These are phyloP conservation scores for Vitis amurensis DNA, from an alignment of 164 flowering plant species.

Conservation along the genomic window DNA sequence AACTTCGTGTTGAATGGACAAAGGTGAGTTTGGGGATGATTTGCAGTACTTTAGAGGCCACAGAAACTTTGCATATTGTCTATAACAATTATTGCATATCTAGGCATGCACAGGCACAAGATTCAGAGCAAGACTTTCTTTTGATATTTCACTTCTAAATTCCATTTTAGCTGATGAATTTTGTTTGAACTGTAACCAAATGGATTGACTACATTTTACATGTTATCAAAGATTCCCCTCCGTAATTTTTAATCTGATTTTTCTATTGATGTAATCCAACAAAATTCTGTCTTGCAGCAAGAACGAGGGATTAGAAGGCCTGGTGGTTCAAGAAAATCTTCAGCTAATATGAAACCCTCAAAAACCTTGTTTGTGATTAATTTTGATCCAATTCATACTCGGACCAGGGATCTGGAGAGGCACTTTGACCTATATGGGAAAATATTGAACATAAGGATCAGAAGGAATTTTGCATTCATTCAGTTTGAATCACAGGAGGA, in stretches of 20 bases:
- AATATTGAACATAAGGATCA: constrained; percentile 74
- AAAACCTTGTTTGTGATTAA: constrained; percentile 95
- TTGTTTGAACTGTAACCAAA: background rate
- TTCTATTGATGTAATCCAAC: too few species aligned
- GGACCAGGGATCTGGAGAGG: constrained; percentile 85
- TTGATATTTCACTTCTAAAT: background rate
- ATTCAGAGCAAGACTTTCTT: too few species aligned
- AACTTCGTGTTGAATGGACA: constrained; percentile 98
- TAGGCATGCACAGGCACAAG: too few species aligned
- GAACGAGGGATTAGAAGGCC: constrained; percentile 78
- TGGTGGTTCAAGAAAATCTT: constrained; percentile 62
- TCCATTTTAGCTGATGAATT: background rate
- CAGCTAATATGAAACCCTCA: constrained; percentile 66
- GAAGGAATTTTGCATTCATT: constrained; percentile 92
- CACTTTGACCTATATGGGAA: constrained; percentile 96
- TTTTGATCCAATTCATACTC: constrained; percentile 76
- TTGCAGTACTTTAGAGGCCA: too few species aligned
- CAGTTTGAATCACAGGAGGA: constrained; percentile 92
- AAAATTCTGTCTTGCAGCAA: constrained; percentile 49
- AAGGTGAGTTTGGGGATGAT: constrained; percentile 44
- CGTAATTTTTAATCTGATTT: too few species aligned
- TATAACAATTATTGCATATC: too few species aligned
- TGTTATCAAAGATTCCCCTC: too few species aligned
- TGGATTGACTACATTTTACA: too few species aligned
- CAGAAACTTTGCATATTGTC: too few species aligned